A percentile compares a stretch with the other conserved stretches of the same genome.
phyloP scores from a whole-genome alignment of 768 basidiomycete species.

The Lactarius akahatsu region DNA sequence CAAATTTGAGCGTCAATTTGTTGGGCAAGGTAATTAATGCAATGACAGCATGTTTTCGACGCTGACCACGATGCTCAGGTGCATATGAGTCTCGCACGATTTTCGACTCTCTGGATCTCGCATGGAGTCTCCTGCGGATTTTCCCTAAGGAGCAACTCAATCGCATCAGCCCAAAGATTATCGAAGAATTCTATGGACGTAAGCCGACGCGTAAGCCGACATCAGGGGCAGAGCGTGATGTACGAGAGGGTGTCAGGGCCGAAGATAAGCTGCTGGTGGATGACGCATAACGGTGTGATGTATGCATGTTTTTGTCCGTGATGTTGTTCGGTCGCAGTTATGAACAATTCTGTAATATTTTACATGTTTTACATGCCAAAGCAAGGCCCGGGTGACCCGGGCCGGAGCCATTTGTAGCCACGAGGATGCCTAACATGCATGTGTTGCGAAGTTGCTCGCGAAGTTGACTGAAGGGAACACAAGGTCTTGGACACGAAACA shows the following conservation, averaged over 20 bases:
- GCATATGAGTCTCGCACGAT: slow-evolving; percentile 94
- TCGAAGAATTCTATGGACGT: slow-evolving; percentile 88
- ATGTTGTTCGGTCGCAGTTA: slow-evolving; percentile 28
- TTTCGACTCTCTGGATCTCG: slow-evolving; percentile 96
- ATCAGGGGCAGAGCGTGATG: slow-evolving; percentile 41
- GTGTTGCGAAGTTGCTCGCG: background rate
- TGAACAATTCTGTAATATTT: slow-evolving; percentile 16
- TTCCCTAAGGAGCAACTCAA: slow-evolving; percentile 99
- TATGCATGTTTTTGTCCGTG: slow-evolving; percentile 12
- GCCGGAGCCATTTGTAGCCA: background rate
- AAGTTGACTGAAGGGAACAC: background rate
- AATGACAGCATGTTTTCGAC: background rate
- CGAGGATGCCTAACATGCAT: slow-evolving; percentile 3
- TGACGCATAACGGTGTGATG: slow-evolving; percentile 33
- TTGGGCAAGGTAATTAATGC: slow-evolving; percentile 76
- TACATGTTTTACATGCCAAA: slow-evolving; percentile 6
- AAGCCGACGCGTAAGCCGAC: slow-evolving; percentile 68
- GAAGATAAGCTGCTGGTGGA: slow-evolving; percentile 69
- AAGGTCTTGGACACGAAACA: background rate
- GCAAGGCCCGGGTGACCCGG: too few relatives aligned
- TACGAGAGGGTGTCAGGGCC: slow-evolving; percentile 41
- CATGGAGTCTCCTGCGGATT: slow-evolving; percentile 94
- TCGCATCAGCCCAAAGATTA: slow-evolving; percentile 96
- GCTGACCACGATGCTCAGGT: slow-evolving; percentile 47
- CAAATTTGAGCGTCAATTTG: slow-evolving; percentile 97